Evolutionary conservation across 176 grass and related monocot genomes (phyloP).

Genomic region (Eremochloa ophiuroides): DNA sequence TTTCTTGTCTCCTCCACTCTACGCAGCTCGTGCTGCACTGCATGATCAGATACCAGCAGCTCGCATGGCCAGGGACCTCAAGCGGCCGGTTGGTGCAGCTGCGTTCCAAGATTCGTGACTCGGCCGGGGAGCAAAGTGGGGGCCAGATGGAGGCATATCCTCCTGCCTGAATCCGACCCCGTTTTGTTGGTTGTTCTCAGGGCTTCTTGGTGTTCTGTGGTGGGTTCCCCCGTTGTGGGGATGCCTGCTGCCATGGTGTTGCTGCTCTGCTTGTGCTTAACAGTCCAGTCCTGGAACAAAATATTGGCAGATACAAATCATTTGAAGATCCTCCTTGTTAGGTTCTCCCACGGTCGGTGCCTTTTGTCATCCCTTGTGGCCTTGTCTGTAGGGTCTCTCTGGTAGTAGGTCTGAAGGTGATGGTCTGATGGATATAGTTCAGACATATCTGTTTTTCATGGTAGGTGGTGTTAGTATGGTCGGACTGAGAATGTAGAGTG

Average conservation of each 20-base stretch:
- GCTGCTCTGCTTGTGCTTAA: conserved; percentile 7
- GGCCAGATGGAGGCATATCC: conserved; percentile 48
- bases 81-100: conserved; percentile 25
- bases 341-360: not conserved
- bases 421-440: not conserved
- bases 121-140: conserved; percentile 30
- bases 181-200: not conserved
- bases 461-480: not conserved
- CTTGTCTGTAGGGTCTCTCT: not conserved
- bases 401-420: not conserved
- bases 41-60: conserved; percentile 24
- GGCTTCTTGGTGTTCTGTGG: conserved; percentile 26
- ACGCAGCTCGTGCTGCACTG: conserved; percentile 32
- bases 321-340: conserved; percentile 1
- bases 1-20: conserved; percentile 35
- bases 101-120: conserved; percentile 44
- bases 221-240: conserved; percentile 33
- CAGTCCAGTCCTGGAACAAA: conserved; percentile 4
- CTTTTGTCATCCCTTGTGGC: not conserved
- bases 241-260: conserved; percentile 24
- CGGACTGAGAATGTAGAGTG: not conserved
- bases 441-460: not conserved
- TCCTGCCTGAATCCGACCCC: conserved; percentile 27
- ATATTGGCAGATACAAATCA: not conserved
- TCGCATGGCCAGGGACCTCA: conserved; percentile 39